Base-by-base conservation (phyloP, 192 early-diverging fungal species). In the Coemansia sp. region DNA sequence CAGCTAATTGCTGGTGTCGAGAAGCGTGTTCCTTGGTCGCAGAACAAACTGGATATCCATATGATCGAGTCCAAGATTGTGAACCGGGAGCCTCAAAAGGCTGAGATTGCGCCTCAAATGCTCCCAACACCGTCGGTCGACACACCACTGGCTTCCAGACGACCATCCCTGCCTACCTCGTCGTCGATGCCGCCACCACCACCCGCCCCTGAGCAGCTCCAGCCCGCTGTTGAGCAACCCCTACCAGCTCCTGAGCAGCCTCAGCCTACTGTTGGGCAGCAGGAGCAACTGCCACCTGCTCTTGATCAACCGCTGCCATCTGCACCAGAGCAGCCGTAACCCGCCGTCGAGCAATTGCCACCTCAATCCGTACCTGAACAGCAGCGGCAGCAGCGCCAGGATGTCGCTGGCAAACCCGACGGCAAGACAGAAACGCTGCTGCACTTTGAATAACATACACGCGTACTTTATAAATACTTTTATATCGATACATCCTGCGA, bases 21-120 rank as follows among this genome's bases (percentile, higher is more conserved):
- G 7, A 81, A 81, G 56, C 78, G 78, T 10, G 68, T 81, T 68
- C 78, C 78, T 3, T 81, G 78, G 78, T 65, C 78, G 9, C 78
- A 81, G 60, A 69, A 81, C 63, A 70, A 67, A 20, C 65, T 81
- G 16, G 78, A 81, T 40, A 75, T 81, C n/a, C 78, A 81, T 26
- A 28, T 55, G 0, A 36, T 81, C 9, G 78, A 81, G 42, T 74
- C 78, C 24, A 24, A 36, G 6, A 66, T 76, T 18, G 73, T 59
- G 9, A 70, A 61, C 7, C 64, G 78, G 9, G 46, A 48, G 55
- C 78, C 78, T 1, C 73, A 75, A 53, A 63, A 53, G 33, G 66
- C 69, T 0, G 53, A 60, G 0, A 11, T 37, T 18, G 20, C 45
- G 5, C 71, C 65, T 39, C 66, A 37, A 10, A 18, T 50, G 26